phyloP scores from a whole-genome alignment of 495 filamentous ascomycete genomes.

The Aspergillus biplanus region DNA sequence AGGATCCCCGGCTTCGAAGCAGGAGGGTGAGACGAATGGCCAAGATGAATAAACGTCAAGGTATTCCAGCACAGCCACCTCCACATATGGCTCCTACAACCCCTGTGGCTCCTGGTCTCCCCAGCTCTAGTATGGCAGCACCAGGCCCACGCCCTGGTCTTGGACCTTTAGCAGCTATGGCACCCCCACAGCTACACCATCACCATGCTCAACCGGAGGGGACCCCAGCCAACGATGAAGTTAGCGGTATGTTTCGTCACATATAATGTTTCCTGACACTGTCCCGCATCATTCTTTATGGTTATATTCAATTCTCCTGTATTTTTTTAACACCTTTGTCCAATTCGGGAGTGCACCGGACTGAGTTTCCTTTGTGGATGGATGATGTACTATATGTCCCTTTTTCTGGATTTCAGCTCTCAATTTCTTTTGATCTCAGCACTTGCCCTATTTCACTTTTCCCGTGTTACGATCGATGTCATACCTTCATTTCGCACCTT shows the following conservation, averaged over 20 bases:
- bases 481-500: conserved; percentile 24
- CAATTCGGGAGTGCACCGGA: neutral
- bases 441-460: conserved; percentile 35
- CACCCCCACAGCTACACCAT: conserved; percentile 69
- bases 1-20: conserved; percentile 88
- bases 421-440: conserved; percentile 26
- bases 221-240: conserved; percentile 77
- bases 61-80: conserved; percentile 41
- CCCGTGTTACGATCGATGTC: conserved; percentile 28
- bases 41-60: conserved; percentile 83
- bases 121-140: conserved; percentile 48
- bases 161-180: conserved; percentile 61
- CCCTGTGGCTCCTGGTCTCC: conserved; percentile 56
- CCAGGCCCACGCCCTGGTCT: conserved; percentile 54
- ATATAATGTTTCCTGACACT: conserved; percentile 51
- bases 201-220: conserved; percentile 81
- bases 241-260: conserved; percentile 92
- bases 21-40: conserved; percentile 91
- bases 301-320: conserved; percentile 12
- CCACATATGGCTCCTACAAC: conserved; percentile 60
- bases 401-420: conserved; percentile 25
- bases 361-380: conserved; percentile 3
- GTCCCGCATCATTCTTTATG: conserved; percentile 17
- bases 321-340: conserved; percentile 8
- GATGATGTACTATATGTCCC: conserved; percentile 29